A percentile compares a stretch with the other conserved stretches of the same genome.
Evolutionary conservation across 805 yeast genomes (phyloP).

Genomic region (Teunomyces aglyptinius): DNA sequence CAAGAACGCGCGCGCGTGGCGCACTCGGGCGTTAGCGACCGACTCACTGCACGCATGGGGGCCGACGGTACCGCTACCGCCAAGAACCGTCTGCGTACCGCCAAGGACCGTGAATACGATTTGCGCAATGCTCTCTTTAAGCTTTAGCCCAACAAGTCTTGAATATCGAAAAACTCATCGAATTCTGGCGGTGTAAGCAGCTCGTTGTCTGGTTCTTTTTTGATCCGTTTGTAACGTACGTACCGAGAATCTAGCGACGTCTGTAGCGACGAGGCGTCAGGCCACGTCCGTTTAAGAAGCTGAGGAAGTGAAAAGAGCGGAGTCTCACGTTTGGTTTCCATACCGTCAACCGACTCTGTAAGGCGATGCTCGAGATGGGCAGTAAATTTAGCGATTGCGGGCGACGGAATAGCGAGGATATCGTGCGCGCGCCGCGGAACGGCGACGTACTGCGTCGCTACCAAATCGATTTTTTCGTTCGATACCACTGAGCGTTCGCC

Average conservation of each 20-base stretch:
- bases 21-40: conserved; percentile 25
- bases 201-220: conserved; percentile 4
- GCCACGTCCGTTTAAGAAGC: background rate
- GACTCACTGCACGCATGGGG: conserved; percentile 36
- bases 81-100: conserved; percentile 39
- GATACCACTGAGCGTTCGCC: conserved; percentile 5
- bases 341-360: conserved; percentile 15
- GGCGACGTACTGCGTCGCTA: conserved; percentile 14
- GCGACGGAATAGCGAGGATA: conserved; percentile 23
- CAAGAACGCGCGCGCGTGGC: conserved; percentile 30
- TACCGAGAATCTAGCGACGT: background rate
- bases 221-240: conserved; percentile 11
- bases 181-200: conserved; percentile 6
- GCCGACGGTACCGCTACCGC: conserved; percentile 36
- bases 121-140: conserved; percentile 38
- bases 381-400: conserved; percentile 29
- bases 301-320: background rate
- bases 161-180: conserved; percentile 13
- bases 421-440: conserved; percentile 9
- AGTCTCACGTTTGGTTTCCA: background rate
- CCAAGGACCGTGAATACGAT: conserved; percentile 44
- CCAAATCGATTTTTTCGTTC: conserved; percentile 17
- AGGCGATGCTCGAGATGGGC: conserved; percentile 24
- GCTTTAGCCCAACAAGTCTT: conserved; percentile 10
- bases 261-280: background rate